A percentile compares a stretch with the other conserved stretches of the same genome.
phyloP scores from a whole-genome alignment of 495 filamentous ascomycete species.

The Thozetella sp. region DNA sequence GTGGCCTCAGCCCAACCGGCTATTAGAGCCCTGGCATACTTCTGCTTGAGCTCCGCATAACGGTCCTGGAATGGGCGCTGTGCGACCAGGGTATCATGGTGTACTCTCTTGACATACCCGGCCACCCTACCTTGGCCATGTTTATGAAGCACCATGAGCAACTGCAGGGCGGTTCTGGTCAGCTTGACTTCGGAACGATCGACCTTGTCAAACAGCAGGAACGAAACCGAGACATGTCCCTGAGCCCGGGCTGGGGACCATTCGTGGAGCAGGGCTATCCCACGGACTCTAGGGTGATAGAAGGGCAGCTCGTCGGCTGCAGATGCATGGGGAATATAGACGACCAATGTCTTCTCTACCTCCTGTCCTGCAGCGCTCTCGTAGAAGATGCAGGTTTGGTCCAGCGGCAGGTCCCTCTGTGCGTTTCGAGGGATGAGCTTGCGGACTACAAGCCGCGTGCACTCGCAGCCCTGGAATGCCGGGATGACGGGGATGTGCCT shows the following conservation, averaged over 20 bases:
- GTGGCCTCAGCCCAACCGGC: slow-evolving; percentile 80
- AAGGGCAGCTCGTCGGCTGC: slow-evolving; percentile 68
- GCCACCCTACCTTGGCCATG: slow-evolving; percentile 65
- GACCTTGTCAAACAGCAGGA: slow-evolving; percentile 57
- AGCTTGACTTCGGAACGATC: slow-evolving; percentile 50
- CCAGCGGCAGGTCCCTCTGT: slow-evolving; percentile 67
- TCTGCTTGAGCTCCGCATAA: slow-evolving; percentile 77
- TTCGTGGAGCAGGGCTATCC: slow-evolving; percentile 73
- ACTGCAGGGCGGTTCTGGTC: slow-evolving; percentile 67
- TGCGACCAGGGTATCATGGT: slow-evolving; percentile 76
- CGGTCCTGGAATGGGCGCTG: slow-evolving; percentile 76
- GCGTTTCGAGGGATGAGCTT: slow-evolving; percentile 82
- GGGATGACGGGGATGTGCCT: slow-evolving; percentile 16
- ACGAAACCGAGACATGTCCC: slow-evolving; percentile 68
- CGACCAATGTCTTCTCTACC: slow-evolving; percentile 54
- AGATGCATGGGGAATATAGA: slow-evolving; percentile 76
- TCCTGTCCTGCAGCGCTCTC: slow-evolving; percentile 18
- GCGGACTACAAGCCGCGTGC: slow-evolving; percentile 58
- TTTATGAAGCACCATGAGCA: slow-evolving; percentile 74
- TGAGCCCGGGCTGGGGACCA: slow-evolving; percentile 38
- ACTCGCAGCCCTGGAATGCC: slow-evolving; percentile 24
- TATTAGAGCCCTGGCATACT: slow-evolving; percentile 70
- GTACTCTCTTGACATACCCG: slow-evolving; percentile 73
- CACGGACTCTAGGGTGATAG: slow-evolving; percentile 79
- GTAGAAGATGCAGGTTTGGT: slow-evolving; percentile 82